Base-by-base conservation (phyloP, 2,329 filamentous ascomycete species). In the Colletotrichum chrysophilum region DNA sequence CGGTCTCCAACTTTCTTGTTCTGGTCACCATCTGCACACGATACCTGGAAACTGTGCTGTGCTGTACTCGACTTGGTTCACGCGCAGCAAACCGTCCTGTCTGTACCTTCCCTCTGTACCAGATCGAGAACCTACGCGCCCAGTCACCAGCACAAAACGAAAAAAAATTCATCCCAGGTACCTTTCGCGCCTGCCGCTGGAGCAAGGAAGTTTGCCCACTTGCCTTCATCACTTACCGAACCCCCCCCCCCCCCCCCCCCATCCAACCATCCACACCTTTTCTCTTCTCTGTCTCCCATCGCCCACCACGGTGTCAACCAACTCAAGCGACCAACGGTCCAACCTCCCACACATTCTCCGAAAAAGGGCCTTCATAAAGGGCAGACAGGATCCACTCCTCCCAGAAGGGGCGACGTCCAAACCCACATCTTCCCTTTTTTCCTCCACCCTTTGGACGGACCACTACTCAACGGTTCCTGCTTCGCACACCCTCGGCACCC, bases 321-420 rank as follows among this genome's bases (percentile, higher is more conserved):
- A 71, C 55, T 52, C 66, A 70, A 38, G 48, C 64, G 56, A 73
- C 70, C 70, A 73, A 75, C 73, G 73, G 70, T 70, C 73, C 64
- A 73, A 75, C 70, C 73, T 75, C 73, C 73, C 70, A 75, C 67
- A 75, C 75, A 75, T 65, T 66, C 75, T 75, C 75, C 73, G 70
- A 73, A 75, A 75, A 75, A 75, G 70, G 73, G 38, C 70, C 70
- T 75, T 72, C 75, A 75, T 75, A 75, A 75, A 71, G 65, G 64
- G 61, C 66, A 66, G 61, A 68, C 14, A 43, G 66, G 58, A 68
- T 75, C 75, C 75, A 77, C 75, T 77, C 65, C 67, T 75, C 71
- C 74, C 71, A 74, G 71, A 75, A 75, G 73, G 61, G 73, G 73
- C 73, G 73, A 75, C 73, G 58, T 75, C 56, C 73, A 75, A 75